These are phyloP conservation scores for Kockiozyma suomiensis DNA, from an alignment of 805 yeast genomes.

Conservation along the genomic window DNA sequence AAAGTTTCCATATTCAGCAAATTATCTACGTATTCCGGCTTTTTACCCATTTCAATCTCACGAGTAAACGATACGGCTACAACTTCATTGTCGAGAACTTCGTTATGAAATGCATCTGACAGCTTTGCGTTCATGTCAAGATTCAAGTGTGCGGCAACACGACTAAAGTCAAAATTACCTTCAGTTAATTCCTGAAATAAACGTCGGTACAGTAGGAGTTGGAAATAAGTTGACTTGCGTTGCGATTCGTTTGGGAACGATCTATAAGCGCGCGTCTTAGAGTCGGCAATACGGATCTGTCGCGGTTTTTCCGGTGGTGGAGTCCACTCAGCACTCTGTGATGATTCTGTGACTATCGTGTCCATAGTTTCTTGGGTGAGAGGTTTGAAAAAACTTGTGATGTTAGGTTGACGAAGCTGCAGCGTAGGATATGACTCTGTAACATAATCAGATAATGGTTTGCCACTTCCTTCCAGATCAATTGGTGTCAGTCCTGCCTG, in stretches of 20 bases:
- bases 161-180: slow-evolving; percentile 19
- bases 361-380: neutral
- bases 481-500: neutral
- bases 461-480: neutral
- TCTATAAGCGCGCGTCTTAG: slow-evolving; percentile 23
- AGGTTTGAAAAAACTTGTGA: slow-evolving; percentile 15
- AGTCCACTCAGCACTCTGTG: neutral
- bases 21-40: slow-evolving; percentile 2
- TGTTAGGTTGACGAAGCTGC: neutral
- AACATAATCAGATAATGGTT: neutral
- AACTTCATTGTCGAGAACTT: slow-evolving; percentile 7
- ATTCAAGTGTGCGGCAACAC: neutral
- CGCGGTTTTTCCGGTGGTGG: slow-evolving; percentile 2
- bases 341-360: neutral
- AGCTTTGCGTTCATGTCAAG: slow-evolving; percentile 13
- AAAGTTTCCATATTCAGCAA: slow-evolving; percentile 11
- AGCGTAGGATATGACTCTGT: neutral
- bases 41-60: neutral
- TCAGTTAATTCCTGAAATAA: slow-evolving; percentile 26
- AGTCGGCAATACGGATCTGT: slow-evolving; percentile 24
- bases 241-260: slow-evolving; percentile 26
- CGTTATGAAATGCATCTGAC: slow-evolving; percentile 2
- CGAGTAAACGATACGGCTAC: neutral
- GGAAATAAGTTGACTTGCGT: slow-evolving; percentile 22
- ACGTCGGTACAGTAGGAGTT: slow-evolving; percentile 23